These are phyloP conservation scores for Hyaloraphidium curvatum DNA, from an alignment of 192 early-diverging fungal genomes.

Conservation along the genomic window DNA sequence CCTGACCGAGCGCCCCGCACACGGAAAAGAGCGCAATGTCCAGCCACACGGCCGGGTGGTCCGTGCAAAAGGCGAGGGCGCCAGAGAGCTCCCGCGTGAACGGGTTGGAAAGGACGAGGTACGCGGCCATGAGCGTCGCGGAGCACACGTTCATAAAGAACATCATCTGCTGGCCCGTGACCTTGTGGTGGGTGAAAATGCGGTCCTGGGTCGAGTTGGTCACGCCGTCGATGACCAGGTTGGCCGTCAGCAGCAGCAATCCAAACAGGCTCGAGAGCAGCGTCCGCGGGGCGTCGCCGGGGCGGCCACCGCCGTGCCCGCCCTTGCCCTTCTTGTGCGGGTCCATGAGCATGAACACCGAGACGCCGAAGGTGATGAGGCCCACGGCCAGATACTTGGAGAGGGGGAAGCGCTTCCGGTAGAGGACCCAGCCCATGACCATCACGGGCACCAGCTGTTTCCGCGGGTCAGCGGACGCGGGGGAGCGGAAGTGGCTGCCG, in stretches of 20 bases:
- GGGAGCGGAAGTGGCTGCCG: too few relatives aligned
- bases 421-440: conserved; percentile 84
- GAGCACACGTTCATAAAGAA: conserved; percentile 81
- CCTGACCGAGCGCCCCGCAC: conserved; percentile 90
- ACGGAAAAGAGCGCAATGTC: conserved; percentile 80
- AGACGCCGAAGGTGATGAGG: conserved; percentile 78
- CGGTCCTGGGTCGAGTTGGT: conserved; percentile 93
- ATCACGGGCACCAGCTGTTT: conserved; percentile 87
- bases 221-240: conserved; percentile 81
- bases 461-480: too few relatives aligned
- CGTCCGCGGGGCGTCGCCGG: too few relatives aligned
- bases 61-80: conserved; percentile 52
- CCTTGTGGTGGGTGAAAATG: conserved; percentile 62
- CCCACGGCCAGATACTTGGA: conserved; percentile 75
- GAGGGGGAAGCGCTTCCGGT: conserved; percentile 65
- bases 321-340: conserved; percentile 18
- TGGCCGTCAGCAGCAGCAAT: conserved; percentile 58
- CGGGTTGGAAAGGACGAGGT: conserved; percentile 44
- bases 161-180: conserved; percentile 91
- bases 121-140: conserved; percentile 45
- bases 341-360: conserved; percentile 79
- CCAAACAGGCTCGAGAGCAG: conserved; percentile 51
- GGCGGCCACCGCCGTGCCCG: conserved; percentile 13
- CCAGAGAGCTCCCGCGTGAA: conserved; percentile 51
- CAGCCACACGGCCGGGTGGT: conserved; percentile 55